A percentile compares a stretch with the other conserved stretches of the same genome.
phyloP scores from a whole-genome alignment of 305 asterid species.

The Lippia alba region DNA sequence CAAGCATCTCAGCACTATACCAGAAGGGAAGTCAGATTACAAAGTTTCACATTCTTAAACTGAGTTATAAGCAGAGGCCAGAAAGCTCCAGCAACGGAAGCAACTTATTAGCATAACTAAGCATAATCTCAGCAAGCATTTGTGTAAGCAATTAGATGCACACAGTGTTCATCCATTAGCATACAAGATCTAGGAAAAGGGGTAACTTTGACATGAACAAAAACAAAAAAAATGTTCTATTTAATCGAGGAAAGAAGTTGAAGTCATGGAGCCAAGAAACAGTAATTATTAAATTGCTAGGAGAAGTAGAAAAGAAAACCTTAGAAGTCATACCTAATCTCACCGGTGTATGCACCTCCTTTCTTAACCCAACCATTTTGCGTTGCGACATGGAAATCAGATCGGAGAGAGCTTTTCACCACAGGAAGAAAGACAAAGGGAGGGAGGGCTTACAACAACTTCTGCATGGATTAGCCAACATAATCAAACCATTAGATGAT shows the following conservation, averaged over 20 bases:
- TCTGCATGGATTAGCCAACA: constrained; percentile 53
- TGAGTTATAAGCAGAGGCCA: constrained; percentile 7
- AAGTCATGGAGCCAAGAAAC: neutral
- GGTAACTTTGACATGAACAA: neutral
- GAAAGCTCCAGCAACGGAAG: neutral
- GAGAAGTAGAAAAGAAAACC: constrained; percentile 4
- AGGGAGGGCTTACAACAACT: constrained; percentile 99
- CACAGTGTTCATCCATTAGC: neutral
- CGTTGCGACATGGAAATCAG: constrained; percentile 94
- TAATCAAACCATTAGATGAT: constrained; percentile 25
- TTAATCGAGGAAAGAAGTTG: neutral
- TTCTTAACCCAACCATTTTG: constrained; percentile 99
- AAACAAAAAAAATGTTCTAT: neutral
- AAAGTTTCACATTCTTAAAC: neutral
- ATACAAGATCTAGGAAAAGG: neutral
- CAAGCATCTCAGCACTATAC: constrained; percentile 96
- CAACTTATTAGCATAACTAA: neutral
- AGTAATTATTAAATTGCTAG: neutral
- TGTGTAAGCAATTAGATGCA: neutral
- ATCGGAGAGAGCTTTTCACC: constrained; percentile 64
- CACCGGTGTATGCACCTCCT: constrained; percentile 99
- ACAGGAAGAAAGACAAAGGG: constrained; percentile 85
- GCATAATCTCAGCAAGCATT: constrained; percentile 13
- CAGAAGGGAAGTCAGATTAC: constrained; percentile 28
- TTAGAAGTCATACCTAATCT: constrained; percentile 70